Base-by-base conservation (phyloP, 2,329 filamentous ascomycete species). In the Pseudocercospora fuligena region DNA sequence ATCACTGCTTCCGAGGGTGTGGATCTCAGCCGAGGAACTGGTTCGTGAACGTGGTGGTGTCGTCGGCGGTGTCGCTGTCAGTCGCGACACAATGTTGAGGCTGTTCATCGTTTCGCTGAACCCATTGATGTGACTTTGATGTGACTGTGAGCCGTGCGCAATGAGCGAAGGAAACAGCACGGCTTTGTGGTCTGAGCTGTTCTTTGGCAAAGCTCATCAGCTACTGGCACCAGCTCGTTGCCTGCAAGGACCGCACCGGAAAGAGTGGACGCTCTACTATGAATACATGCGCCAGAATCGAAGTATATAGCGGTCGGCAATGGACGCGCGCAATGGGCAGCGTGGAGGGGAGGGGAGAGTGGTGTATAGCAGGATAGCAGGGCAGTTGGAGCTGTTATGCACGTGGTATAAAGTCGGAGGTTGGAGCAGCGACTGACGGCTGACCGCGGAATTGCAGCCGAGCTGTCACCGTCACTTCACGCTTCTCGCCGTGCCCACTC, bases 21-120 rank as follows among this genome's bases (percentile, higher is more conserved):
- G 60, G 29, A 72, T 64, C 19, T 73, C 63, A 46, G 72, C 70
- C 25, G 72, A 71, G 46, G 73, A 75, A 57, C 70, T 67, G 25
- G 73, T 76, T 29, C 86, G 84, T 68, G 85, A 84, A 70, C 85
- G 84, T 66, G 81, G 77, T 65, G 82, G 82, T 63, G 78, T 80
- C 61, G 85, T 78, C 67, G 81, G 81, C 71, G 86, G 83, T 70
- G 86, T 85, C 77, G 83, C 84, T 77, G 87, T 86, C 77, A 89
- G 87, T 79, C 92, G 89, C 77, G 93, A 95, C 80, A 97, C 88
- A 80, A 97, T 92, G 83, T 95, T 97, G 84, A 97, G 86, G 76
- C 94, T 97, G 89, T 97, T 97, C 94, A 97, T 97, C 82, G 86
- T 92, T 56, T 40, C 57, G 60, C 40, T 60, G 62, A 60, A 57